These are phyloP conservation scores for Aspergillus sp. DNA, from an alignment of 2,329 filamentous ascomycete genomes.

Conservation along the genomic window DNA sequence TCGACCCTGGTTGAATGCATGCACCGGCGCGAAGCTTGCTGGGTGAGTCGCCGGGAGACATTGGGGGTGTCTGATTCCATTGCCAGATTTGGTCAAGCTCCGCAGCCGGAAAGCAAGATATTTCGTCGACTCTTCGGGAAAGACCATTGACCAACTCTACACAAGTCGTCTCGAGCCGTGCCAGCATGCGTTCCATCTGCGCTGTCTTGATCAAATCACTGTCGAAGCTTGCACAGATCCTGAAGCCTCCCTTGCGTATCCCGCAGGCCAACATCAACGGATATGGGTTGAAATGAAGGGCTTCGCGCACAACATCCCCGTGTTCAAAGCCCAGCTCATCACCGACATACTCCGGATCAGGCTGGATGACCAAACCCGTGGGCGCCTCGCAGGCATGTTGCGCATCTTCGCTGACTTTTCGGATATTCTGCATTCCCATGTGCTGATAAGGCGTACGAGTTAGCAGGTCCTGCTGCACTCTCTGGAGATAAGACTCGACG, in stretches of 20 bases:
- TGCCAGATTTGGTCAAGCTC: conserved; percentile 46
- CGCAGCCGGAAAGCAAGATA: conserved; percentile 36
- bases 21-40: conserved; percentile 21
- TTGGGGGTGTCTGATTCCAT: conserved; percentile 39
- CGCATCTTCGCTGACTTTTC: conserved; percentile 40
- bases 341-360: conserved; percentile 36
- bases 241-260: conserved; percentile 43
- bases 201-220: conserved; percentile 31
- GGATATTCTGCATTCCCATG: conserved; percentile 51
- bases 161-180: conserved; percentile 35
- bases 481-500: conserved; percentile 28
- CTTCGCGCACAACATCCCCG: conserved; percentile 36
- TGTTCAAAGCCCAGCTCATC: conserved; percentile 37
- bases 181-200: conserved; percentile 40
- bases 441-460: conserved; percentile 49
- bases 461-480: conserved; percentile 30
- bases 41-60: conserved; percentile 30
- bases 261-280: conserved; percentile 51
- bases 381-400: conserved; percentile 36
- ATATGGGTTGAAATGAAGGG: conserved; percentile 48
- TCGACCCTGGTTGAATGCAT: conserved; percentile 21
- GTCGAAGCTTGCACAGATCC: conserved; percentile 47
- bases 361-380: conserved; percentile 41
- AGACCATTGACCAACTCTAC: conserved; percentile 25
- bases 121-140: conserved; percentile 27